Base-by-base conservation (phyloP, 805 yeast species). In the Saccharomycopsis fermentans region DNA sequence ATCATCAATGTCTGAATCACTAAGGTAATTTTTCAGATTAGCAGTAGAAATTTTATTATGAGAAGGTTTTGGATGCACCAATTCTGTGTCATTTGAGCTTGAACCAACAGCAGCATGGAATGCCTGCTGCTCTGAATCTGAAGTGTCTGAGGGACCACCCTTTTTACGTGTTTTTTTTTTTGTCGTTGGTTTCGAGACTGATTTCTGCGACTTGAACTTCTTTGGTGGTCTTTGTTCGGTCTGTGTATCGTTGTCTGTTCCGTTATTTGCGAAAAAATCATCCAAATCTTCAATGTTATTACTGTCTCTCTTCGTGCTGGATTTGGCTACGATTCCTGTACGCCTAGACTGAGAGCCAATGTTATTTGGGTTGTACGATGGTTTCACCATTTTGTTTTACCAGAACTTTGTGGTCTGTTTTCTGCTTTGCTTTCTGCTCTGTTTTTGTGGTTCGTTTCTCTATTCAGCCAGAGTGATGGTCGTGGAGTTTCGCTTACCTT, bases 251-350 rank as follows among this genome's bases (percentile, higher is more conserved):
- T 54, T 12, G n/a, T 40, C 27, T 39, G 55, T 12, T 47, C 79
- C 82, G 55, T 82, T 86, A 52, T 74, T 76, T 17, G 34, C 53
- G 57, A 84, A 86, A 68, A 84, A 86, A 58, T 84, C 90, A 63
- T 82, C 84, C 16, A 86, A 67, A 64, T 82, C 86, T 64, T 86
- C 91, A 80, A 85, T 78, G 29, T 84, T 81, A 64, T 81, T 77
- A 54, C 76, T 75, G 67, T 84, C 87, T 63, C 78, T 77, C 50
- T 72, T 72, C 35, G 84, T 70, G 59, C 75, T 73, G 26, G 70
- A 70, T 52, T 73, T 76, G 8, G 80, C 80, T 56, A 70, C 70
- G 17, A 83, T 69, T 6, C 90, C 90, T 0, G 88, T 83, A 66
- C 81, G 83, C n/a, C 91, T 75, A 47, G 90, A 81, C 65, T 74